A percentile compares a stretch with the other conserved stretches of the same genome.
phyloP scores from a whole-genome alignment of 2,329 filamentous ascomycete species.

The Acrocalymma vagum region DNA sequence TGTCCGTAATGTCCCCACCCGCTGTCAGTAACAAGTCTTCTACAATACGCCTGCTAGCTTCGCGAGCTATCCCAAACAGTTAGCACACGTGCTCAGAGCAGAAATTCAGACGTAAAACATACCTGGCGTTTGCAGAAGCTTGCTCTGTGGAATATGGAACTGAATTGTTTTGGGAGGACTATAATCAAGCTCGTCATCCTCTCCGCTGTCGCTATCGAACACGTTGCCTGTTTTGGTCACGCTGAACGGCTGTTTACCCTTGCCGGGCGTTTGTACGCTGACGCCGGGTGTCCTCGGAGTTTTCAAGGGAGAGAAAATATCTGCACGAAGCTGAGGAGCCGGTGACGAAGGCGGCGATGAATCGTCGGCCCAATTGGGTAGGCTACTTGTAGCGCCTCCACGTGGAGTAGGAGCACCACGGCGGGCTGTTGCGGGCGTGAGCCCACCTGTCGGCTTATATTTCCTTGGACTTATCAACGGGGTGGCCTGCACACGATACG shows the following conservation, averaged over 20 bases:
- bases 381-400: conserved; percentile 23
- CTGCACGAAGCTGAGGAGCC: conserved; percentile 82
- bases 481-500: conserved; percentile 91
- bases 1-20: conserved; percentile 66
- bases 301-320: conserved; percentile 81
- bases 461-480: conserved; percentile 74
- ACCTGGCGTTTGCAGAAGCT: conserved; percentile 83
- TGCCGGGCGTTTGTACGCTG: conserved; percentile 78
- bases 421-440: conserved; percentile 47
- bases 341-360: conserved; percentile 64
- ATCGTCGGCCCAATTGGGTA: conserved; percentile 46
- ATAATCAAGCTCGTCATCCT: conserved; percentile 62
- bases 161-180: conserved; percentile 95
- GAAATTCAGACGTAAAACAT: conserved; percentile 35
- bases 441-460: conserved; percentile 49
- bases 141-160: conserved; percentile 80
- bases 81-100: conserved; percentile 9
- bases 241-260: conserved; percentile 52
- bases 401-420: conserved; percentile 34
- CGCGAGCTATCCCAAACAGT: conserved; percentile 65
- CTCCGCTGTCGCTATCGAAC: conserved; percentile 80
- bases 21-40: conserved; percentile 81
- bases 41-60: conserved; percentile 83
- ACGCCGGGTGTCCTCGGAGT: conserved; percentile 78
- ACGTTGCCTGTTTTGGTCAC: conserved; percentile 54